Evolutionary conservation across 805 yeast genomes (phyloP), one percentile per base, ranked within the genome.

Genomic region (Naumovozyma castellii): DNA sequence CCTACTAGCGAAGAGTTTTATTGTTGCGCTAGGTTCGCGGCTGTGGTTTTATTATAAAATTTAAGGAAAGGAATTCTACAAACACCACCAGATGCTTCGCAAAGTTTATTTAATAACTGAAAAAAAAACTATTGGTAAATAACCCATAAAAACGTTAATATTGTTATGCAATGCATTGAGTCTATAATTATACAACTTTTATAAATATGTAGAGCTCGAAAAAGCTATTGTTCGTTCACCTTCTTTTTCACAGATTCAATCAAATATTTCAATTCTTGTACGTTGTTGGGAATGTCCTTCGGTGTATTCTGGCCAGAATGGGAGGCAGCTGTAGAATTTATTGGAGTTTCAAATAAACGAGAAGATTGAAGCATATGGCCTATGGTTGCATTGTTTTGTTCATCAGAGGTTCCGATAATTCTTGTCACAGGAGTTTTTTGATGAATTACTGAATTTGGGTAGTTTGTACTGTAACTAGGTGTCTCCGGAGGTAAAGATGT

Each of bases 161-260:
- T n/a, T n/a, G n/a, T n/a, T n/a, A n/a, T n/a, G n/a, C n/a, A n/a
- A n/a, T n/a, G n/a, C n/a, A n/a, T 22, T 6, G 10, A 22, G 10
- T 22, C 27, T 22, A 6, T 22, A 22, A 22, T 22, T 22, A 22
- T 22, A 22, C 10, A 10, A 22, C 6, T 22, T 22, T 22, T 22
- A 22, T 22, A 22, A 22, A 22, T 22, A 22, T 22, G 9, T n/a
- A n/a, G n/a, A n/a, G n/a, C n/a, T 22, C 12, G 28, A n/a, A 12
- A 8, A 14, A 13, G 13, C 15, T 29, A 29, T 29, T 29, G 32
- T 33, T n/a, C 30, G 18, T 43, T 44, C 13, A 56, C 53, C 22
- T 47, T 54, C 32, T 45, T 48, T 38, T 50, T 54, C 12, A 56
- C 62, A 3, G 59, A 51, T 16, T 52, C 59, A 29, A 57, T 54